These are phyloP conservation scores for Aspergillus sojae DNA, from an alignment of 2,329 filamentous ascomycete species.

Conservation along the genomic window DNA sequence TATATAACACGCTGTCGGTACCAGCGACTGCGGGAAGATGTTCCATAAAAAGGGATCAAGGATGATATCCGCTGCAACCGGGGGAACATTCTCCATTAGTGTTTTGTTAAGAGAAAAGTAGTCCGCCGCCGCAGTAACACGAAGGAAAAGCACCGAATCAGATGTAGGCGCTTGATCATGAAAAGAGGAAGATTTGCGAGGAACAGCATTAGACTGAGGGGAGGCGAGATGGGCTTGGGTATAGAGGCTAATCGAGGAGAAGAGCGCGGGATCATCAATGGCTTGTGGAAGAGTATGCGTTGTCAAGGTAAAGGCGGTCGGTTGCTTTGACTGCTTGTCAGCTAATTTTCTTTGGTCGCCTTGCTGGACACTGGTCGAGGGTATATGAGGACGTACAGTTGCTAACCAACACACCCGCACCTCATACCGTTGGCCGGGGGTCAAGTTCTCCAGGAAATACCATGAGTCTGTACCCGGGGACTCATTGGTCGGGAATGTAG, in stretches of 20 bases:
- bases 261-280: conserved; percentile 63
- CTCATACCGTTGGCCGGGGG: conserved; percentile 79
- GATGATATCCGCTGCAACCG: conserved; percentile 77
- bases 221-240: conserved; percentile 54
- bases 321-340: conserved; percentile 64
- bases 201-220: conserved; percentile 21
- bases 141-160: conserved; percentile 69
- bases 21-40: conserved; percentile 74
- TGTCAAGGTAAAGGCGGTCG: conserved; percentile 74
- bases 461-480: conserved; percentile 69
- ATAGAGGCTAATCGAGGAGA: conserved; percentile 67
- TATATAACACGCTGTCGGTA: conserved; percentile 72
- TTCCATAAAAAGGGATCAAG: conserved; percentile 85
- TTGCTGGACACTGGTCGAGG: neutral
- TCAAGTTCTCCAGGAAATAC: conserved; percentile 73
- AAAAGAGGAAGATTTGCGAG: conserved; percentile 5
- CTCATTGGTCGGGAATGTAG: conserved; percentile 65
- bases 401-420: conserved; percentile 91
- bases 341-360: conserved; percentile 3
- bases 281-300: conserved; percentile 65
- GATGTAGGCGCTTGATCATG: conserved; percentile 25
- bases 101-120: conserved; percentile 76
- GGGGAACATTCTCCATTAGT: conserved; percentile 74
- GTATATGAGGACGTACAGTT: conserved; percentile 62
- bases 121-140: conserved; percentile 75